Evolutionary conservation across 73 alveolate genomes (phyloP).

Genomic region (Uronychia binucleata): DNA sequence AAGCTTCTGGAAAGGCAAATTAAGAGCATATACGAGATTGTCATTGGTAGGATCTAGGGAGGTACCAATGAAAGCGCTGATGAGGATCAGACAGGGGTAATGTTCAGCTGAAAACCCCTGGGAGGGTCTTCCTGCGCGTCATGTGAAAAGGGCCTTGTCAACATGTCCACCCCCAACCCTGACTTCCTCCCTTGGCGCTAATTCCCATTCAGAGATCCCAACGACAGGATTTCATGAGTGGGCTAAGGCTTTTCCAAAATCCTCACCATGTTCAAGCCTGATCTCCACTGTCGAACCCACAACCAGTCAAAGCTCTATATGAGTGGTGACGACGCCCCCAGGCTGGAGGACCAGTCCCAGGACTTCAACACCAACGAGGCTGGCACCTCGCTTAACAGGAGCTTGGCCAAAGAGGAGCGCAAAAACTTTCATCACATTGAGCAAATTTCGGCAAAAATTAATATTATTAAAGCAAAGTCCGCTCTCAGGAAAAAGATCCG

Average conservation of each 20-base stretch:
- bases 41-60: slow-evolving; percentile 15
- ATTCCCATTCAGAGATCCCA: slow-evolving; percentile 88
- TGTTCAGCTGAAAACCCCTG: slow-evolving; percentile 84
- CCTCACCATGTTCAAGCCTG: slow-evolving; percentile 52
- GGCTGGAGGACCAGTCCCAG: neutral
- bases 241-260: slow-evolving; percentile 56
- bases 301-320: neutral
- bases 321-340: neutral
- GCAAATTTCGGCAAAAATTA: neutral
- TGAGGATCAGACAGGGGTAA: slow-evolving; percentile 71
- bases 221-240: slow-evolving; percentile 66
- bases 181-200: slow-evolving; percentile 80
- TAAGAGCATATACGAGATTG: slow-evolving; percentile 30
- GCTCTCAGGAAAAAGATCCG: neutral
- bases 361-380: too few species aligned
- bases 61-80: slow-evolving; percentile 8
- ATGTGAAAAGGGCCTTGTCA: slow-evolving; percentile 82
- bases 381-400: neutral
- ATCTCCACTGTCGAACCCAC: neutral
- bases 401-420: neutral
- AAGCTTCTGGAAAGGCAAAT: slow-evolving; percentile 82
- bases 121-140: slow-evolving; percentile 90
- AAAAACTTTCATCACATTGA: neutral
- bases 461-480: neutral
- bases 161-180: slow-evolving; percentile 69